phyloP scores from a whole-genome alignment of 1,284 basidiomycete genomes.

The Puccinia horiana region DNA sequence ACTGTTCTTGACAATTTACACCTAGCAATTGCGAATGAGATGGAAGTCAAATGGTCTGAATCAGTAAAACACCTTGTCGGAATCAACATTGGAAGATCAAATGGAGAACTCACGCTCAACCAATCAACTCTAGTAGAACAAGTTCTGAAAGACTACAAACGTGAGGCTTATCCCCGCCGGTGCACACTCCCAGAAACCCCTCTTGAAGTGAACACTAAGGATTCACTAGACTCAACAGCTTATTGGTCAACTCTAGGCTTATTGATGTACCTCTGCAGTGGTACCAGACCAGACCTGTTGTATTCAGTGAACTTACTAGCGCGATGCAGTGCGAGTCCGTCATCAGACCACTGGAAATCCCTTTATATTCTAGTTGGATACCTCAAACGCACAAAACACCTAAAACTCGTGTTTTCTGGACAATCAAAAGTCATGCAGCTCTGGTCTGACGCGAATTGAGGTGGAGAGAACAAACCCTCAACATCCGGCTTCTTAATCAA shows the following conservation, averaged over 20 bases:
- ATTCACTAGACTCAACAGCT: background rate
- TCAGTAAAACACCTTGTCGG: too few relatives aligned
- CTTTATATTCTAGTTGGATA: background rate
- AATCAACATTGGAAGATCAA: too few relatives aligned
- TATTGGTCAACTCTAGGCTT: conserved; percentile 7
- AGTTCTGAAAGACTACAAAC: background rate
- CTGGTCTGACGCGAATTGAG: conserved; percentile 20
- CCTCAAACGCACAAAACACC: background rate
- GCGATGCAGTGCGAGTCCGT: background rate
- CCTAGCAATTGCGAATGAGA: background rate
- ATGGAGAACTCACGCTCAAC: background rate
- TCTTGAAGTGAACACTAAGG: background rate
- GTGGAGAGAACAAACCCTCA: conserved; percentile 5
- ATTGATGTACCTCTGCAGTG: conserved; percentile 4
- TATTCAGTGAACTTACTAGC: conserved; percentile 15
- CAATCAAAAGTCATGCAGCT: background rate
- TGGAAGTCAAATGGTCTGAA: background rate
- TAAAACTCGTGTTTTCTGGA: background rate
- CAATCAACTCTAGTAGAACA: background rate
- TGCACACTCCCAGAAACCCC: background rate
- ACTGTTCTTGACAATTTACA: background rate
- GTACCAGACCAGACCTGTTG: conserved; percentile 23
- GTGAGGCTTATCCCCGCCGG: background rate
- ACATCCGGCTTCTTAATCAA: conserved; percentile 1
- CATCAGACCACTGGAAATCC: background rate